Conservation (phyloP, 1,284 basidiomycete genomes). For the Moesziomyces sp. region DNA sequence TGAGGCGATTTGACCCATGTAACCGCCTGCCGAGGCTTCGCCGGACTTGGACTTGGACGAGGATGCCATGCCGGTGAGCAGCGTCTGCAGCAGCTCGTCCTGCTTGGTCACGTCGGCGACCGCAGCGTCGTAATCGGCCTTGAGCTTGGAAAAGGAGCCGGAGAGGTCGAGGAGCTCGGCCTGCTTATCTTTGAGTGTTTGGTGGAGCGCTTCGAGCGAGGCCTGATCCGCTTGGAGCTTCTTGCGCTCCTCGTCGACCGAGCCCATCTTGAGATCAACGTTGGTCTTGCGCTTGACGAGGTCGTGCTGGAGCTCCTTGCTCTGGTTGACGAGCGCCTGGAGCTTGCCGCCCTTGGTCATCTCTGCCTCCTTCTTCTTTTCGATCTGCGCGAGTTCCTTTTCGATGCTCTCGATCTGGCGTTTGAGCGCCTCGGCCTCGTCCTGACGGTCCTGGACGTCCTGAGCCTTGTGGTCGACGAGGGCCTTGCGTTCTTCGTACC, state of each 20-base stretch:
- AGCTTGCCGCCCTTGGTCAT: conserved; percentile 80
- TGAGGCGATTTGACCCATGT: conserved; percentile 95
- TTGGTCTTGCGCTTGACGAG: conserved; percentile 89
- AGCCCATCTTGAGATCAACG: conserved; percentile 82
- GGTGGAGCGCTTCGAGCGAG: conserved; percentile 67
- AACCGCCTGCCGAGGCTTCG: conserved; percentile 80
- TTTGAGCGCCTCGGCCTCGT: conserved; percentile 65
- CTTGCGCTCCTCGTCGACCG: conserved; percentile 82
- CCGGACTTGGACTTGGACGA: conserved; percentile 71
- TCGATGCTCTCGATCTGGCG: conserved; percentile 69
- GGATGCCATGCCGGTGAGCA: conserved; percentile 88
- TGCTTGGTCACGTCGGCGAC: conserved; percentile 77
- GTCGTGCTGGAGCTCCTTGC: conserved; percentile 82
- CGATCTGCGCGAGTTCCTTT: conserved; percentile 70
- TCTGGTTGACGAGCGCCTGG: conserved; percentile 81
- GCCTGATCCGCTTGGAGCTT: conserved; percentile 74
- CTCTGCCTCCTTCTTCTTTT: conserved; percentile 72
- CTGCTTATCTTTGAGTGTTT: conserved; percentile 70
- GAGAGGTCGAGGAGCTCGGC: conserved; percentile 33
- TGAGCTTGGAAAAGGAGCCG: conserved; percentile 69
- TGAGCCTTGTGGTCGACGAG: conserved; percentile 66
- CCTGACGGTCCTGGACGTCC: conserved; percentile 63
- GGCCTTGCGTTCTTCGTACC: conserved; percentile 68
- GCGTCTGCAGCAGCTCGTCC: conserved; percentile 94
- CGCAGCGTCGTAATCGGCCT: conserved; percentile 75